Base-by-base conservation (phyloP, 2,329 filamentous ascomycete genomes). In the Acrocalymma vagum region DNA sequence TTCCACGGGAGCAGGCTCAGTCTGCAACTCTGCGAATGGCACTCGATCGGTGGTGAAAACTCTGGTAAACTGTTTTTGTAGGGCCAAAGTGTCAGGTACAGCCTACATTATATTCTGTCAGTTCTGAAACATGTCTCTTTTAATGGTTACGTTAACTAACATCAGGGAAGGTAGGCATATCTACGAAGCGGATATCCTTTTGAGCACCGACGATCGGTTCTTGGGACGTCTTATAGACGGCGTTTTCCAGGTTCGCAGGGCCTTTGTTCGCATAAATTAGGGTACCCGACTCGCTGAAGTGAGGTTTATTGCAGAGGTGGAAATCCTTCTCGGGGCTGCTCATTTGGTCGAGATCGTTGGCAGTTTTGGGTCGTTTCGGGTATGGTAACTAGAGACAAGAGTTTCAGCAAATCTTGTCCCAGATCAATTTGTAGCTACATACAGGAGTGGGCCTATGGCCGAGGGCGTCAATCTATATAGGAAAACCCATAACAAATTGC, bases 221-320 rank as follows among this genome's bases (percentile, higher is more conserved):
- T 44, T 79, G 81, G 33, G 78, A 74, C 29, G 81, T 74, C 42
- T 74, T 73, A 51, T 85, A 78, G 18, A 82, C 63, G 10, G 76
- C 76, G 42, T 77, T 74, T 42, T 74, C 73, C 29, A 64, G 63
- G 56, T 62, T 47, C 40, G 69, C 60, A 55, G 63, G 62, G 16
- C 74, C 71, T 41, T 78, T 63, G 29, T 75, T 77, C 6, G 78
- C 75, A 53, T 90, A 85, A 3, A 95, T 77, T 26, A 96, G 73
- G 3, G 84, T 84, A 48, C 90, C 88, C 50, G 84, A 82, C 3
- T 84, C 82, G 24, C 86, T 85, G 87, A 93, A 96, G 33, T 81
- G 84, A 18, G 90, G 89, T 57, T 90, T 90, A 67, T 88, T 82
- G 29, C 83, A 85, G 50, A 82, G 78, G 70, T 90, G 88, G 67